Percentiles rank a stretch among this genome's conserved stretches.
phyloP scores from a whole-genome alignment of 257 asterid genomes.

The Solanum medicagineum region DNA sequence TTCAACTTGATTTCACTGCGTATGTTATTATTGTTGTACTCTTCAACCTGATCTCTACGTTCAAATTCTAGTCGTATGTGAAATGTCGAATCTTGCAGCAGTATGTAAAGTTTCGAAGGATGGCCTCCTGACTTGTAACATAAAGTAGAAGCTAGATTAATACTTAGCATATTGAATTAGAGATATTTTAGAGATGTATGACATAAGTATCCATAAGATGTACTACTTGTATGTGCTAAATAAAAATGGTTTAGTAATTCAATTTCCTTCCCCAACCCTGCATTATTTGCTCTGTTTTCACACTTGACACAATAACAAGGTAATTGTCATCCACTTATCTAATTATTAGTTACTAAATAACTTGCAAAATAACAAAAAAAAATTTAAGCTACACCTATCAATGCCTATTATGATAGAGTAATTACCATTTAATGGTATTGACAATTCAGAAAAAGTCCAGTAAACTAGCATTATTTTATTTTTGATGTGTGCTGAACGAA shows the following conservation, averaged over 20 bases:
- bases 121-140: background rate
- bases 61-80: background rate
- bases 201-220: background rate
- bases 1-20: background rate
- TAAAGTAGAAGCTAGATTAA: background rate
- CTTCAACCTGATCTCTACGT: background rate
- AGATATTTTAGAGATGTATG: background rate
- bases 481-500: too few relatives aligned
- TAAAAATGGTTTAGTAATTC: background rate
- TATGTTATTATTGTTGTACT: background rate
- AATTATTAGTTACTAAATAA: background rate
- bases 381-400: background rate
- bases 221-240: background rate
- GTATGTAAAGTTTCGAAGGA: background rate
- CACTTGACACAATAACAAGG: background rate
- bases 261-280: background rate
- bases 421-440: too few relatives aligned
- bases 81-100: background rate
- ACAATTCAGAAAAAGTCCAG: too few relatives aligned
- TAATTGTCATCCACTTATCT: background rate
- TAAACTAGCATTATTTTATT: too few relatives aligned
- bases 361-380: background rate
- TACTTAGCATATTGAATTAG: background rate
- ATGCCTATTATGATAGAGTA: background rate
- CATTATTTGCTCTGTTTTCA: background rate